Percentiles rank a stretch among this genome's conserved stretches.
These are phyloP conservation scores for Eremomyces bilateralis DNA, from an alignment of 495 filamentous ascomycete genomes.

Conservation along the genomic window DNA sequence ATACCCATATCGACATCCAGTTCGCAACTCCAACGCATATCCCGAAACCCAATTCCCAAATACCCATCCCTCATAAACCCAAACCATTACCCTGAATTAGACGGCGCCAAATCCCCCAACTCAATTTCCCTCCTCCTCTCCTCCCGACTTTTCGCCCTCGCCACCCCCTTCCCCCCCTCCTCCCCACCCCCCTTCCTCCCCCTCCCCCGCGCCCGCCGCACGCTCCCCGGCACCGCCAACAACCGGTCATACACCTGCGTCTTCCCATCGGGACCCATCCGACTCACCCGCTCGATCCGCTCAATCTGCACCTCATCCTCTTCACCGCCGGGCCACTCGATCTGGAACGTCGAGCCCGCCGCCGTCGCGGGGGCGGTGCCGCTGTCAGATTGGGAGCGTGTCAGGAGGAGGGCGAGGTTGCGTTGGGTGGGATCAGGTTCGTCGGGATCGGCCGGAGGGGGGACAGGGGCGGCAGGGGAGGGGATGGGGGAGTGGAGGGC, in stretches of 20 bases:
- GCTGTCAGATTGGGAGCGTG: no score
- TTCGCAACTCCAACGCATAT: no score
- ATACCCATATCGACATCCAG: no score
- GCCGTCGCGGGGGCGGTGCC: slow-evolving; percentile 8
- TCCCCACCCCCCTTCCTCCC: slow-evolving; percentile 10
- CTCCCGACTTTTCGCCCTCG: slow-evolving; percentile 11
- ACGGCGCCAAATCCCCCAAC: slow-evolving; percentile 7
- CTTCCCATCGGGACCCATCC: slow-evolving; percentile 1
- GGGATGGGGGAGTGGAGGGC: no score
- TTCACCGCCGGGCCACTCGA: slow-evolving; percentile 11
- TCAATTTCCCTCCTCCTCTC: slow-evolving; percentile 17
- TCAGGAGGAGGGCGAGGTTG: no score
- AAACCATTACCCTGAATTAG: no score
- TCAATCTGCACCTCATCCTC: slow-evolving; percentile 9
- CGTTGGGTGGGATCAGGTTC: no score
- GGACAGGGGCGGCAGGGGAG: no score
- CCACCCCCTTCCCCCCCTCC: slow-evolving; percentile 6
- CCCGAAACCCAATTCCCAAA: no score
- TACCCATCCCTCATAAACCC: no score
- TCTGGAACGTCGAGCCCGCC: slow-evolving; percentile 11
- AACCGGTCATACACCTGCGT: not conserved
- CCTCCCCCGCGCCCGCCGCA: slow-evolving; percentile 5
- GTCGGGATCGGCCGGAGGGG: no score
- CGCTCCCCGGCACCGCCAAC: not conserved
- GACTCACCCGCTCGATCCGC: slow-evolving; percentile 8